Evolutionary conservation across 2,329 filamentous ascomycete genomes (phyloP).

Genomic region (Diaporthe caulivora): DNA sequence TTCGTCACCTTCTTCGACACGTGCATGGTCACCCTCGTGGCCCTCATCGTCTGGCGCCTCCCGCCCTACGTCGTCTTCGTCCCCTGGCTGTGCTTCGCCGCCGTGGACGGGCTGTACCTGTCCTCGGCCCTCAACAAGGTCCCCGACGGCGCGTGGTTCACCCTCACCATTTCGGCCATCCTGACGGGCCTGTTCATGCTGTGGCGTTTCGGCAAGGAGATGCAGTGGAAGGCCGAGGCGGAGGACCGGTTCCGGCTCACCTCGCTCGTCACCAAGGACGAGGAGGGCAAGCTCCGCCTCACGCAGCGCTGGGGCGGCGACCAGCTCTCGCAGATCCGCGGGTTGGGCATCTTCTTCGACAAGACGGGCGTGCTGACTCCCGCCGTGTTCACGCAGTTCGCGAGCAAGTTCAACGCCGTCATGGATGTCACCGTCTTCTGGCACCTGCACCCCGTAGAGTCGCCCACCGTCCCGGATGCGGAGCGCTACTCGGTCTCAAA

Average conservation of each 20-base stretch:
- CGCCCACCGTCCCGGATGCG: slow-evolving; percentile 63
- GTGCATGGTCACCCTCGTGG: slow-evolving; percentile 77
- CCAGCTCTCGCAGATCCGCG: slow-evolving; percentile 61
- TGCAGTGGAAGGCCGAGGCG: slow-evolving; percentile 78
- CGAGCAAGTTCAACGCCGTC: slow-evolving; percentile 75
- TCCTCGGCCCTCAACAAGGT: slow-evolving; percentile 78
- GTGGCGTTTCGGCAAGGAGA: slow-evolving; percentile 84
- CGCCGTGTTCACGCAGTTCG: slow-evolving; percentile 77
- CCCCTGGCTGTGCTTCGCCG: slow-evolving; percentile 71
- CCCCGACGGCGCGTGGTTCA: slow-evolving; percentile 82
- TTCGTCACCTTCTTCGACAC: slow-evolving; percentile 83
- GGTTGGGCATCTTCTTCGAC: slow-evolving; percentile 80
- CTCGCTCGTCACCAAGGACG: slow-evolving; percentile 46
- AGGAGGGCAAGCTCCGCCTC: slow-evolving; percentile 48
- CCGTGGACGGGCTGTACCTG: slow-evolving; percentile 75
- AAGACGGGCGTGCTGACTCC: slow-evolving; percentile 76
- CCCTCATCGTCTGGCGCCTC: slow-evolving; percentile 78
- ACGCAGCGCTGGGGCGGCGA: slow-evolving; percentile 57
- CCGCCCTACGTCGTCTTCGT: slow-evolving; percentile 69
- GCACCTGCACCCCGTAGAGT: slow-evolving; percentile 73
- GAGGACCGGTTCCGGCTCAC: slow-evolving; percentile 68
- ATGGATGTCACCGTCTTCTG: slow-evolving; percentile 79
- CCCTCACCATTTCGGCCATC: slow-evolving; percentile 71
- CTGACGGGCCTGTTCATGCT: slow-evolving; percentile 75
- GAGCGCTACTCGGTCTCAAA: slow-evolving; percentile 60